Base-by-base conservation (phyloP, 2,329 filamentous ascomycete genomes). In the Phoma sp. region DNA sequence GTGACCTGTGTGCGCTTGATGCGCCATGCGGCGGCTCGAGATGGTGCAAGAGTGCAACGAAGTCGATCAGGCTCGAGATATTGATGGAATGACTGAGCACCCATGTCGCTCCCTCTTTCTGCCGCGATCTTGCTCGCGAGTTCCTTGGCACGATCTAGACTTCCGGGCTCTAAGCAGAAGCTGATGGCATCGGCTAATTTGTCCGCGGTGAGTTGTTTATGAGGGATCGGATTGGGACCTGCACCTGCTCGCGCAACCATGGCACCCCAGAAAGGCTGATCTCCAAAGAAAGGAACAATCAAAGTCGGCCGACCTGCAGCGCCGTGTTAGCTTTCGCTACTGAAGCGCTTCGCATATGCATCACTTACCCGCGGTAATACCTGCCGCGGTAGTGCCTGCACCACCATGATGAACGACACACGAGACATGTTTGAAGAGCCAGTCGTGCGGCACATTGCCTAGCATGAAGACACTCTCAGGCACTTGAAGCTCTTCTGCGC, bases 381-480 rank as follows among this genome's bases (percentile, higher is more conserved):
- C 83, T 37, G 78, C 80, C 1, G 84, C 83, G 4, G 84, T 85
- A 0, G 83, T 85, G 3, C 84, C 84, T 21, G 84, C 84, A 51
- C 91, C 91, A 19, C 91, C 91, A 62, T 96, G 91, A 67, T 96
- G 91, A 6, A 93, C 88, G 1, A 96, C 91, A 39, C 85, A 86
- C 0, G 89, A 88, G 1, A 95, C 90, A 36, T 83, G 85, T 57
- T 90, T 81, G 72, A 96, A 96, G 0, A 96, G 79, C 91, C 91
- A 96, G 74, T 95, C 91, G 35, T 1, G 83, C 84, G 3, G 89
- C 71, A 51, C 51, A n/a, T 58, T 55, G 19, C 9, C 85, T 81
- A 95, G 79, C 84, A 94, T 89, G 68, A 88, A 90, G 2, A 94
- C 84, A 4, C 85, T 84, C 1, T 91, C 84, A 0, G 90, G 47